Evolutionary conservation across 208 protist species (phyloP), one percentile per base, ranked within the genome.

Genomic region (Trypanosoma lewisi): DNA sequence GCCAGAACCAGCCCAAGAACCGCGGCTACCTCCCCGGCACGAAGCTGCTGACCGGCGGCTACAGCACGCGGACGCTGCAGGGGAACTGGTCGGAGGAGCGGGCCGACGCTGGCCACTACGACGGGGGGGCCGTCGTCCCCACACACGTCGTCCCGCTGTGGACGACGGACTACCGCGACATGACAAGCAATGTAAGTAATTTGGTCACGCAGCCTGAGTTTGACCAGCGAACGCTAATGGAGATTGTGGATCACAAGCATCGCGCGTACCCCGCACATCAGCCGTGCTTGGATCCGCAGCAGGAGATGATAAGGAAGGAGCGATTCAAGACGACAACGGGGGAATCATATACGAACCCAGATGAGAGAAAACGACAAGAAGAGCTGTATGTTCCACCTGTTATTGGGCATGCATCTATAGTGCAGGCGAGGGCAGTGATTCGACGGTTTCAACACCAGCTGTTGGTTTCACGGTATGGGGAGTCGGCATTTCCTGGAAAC

Each of bases 81-180:
- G 89, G 88, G 5, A 95, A 94, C 65, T 96, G 91, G 89, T 53
- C 39, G 28, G 91, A 96, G 80, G 91, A 96, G 67, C 78, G 84
- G 14, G 67, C 73, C 0, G 86, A 93, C 47, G 82, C 85, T 5
- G 75, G 73, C 12, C 94, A 88, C 80, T 87, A 91, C 78, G 87
- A 93, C 45, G 81, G 81, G 17, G 82, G 75, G 50, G 73, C 86
- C 1, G 77, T 67, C 4, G 60, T 95, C n/a, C 74, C 78, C 36
- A 77, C 77, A 4, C 63, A 73, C 8, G 27, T 73, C 14, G 62
- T 63, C n/a, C 68, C 56, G 17, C 50, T 62, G 27, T 90, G 80
- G 83, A 82, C 57, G 34, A 90, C 85, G 25, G 87, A 78, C 11
- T 80, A 84, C 60, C 47, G 69, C 30, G 50, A 39, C 41, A 78